These are phyloP conservation scores for Candida krabiensis DNA, from an alignment of 805 yeast species.

Conservation along the genomic window DNA sequence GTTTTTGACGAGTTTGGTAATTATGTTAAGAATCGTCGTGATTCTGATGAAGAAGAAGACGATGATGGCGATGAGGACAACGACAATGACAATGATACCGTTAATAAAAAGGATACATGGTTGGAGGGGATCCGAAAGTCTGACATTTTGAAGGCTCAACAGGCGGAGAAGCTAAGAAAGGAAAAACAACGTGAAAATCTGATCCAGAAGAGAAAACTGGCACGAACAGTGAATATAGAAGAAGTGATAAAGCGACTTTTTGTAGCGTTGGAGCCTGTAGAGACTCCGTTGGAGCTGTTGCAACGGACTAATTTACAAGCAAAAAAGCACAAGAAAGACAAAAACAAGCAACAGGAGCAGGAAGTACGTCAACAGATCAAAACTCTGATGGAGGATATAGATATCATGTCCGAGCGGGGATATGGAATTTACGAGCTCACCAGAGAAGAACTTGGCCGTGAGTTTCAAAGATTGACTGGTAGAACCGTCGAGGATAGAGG, in stretches of 20 bases:
- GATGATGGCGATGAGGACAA: constrained; percentile 12
- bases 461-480: constrained; percentile 45
- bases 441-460: constrained; percentile 55
- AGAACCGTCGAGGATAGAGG: not conserved
- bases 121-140: constrained; percentile 15
- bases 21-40: constrained; percentile 38
- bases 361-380: constrained; percentile 32
- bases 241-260: constrained; percentile 38
- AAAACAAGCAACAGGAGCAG: constrained; percentile 7
- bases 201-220: constrained; percentile 13
- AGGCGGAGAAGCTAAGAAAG: constrained; percentile 22
- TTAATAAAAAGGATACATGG: constrained; percentile 36
- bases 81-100: constrained; percentile 25
- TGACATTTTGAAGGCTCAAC: constrained; percentile 27
- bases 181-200: constrained; percentile 24
- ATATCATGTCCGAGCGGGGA: constrained; percentile 43
- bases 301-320: constrained; percentile 37
- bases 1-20: constrained; percentile 62
- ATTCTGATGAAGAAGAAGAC: constrained; percentile 29
- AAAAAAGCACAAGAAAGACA: constrained; percentile 14
- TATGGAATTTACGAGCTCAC: constrained; percentile 52
- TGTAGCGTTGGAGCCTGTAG: constrained; percentile 52
- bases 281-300: constrained; percentile 58
- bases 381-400: constrained; percentile 49
- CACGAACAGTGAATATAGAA: constrained; percentile 13